These are phyloP conservation scores for Sparassis latifolia DNA, from an alignment of 1,284 basidiomycete species.

Conservation along the genomic window DNA sequence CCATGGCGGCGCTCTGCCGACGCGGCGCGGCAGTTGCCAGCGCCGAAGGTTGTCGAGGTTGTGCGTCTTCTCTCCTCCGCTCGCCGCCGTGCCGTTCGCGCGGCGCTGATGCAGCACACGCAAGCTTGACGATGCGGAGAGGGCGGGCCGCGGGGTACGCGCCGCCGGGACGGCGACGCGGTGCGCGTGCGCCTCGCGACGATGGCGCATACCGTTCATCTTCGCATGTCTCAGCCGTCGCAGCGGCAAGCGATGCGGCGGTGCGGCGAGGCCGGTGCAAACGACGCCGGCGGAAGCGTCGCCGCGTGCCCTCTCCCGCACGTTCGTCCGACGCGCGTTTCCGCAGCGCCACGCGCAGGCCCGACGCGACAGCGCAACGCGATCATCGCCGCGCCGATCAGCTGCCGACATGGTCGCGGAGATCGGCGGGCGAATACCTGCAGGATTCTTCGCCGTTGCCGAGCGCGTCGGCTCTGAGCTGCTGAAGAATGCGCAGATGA, in stretches of 20 bases:
- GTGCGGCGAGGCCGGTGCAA: constrained; percentile 28
- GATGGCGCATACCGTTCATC: constrained; percentile 27
- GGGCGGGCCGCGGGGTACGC: constrained; percentile 53
- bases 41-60: constrained; percentile 50
- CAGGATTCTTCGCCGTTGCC: constrained; percentile 61
- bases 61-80: constrained; percentile 35
- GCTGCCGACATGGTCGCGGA: constrained; percentile 59
- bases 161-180: constrained; percentile 64
- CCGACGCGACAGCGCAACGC: constrained; percentile 29
- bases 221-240: constrained; percentile 12
- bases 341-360: constrained; percentile 24
- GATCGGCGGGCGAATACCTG: constrained; percentile 53
- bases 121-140: constrained; percentile 47
- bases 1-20: constrained; percentile 61
- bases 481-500: constrained; percentile 48
- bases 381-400: constrained; percentile 45
- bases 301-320: constrained; percentile 11
- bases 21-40: constrained; percentile 46
- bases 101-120: constrained; percentile 19
- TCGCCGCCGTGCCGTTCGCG: constrained; percentile 2
- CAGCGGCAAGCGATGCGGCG: constrained; percentile 11
- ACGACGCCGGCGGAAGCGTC: constrained; percentile 31
- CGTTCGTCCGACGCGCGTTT: background rate
- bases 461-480: constrained; percentile 53
- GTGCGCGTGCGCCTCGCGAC: constrained; percentile 56